Conservation (phyloP, 495 filamentous ascomycete genomes). For the Daldinia childiae region DNA sequence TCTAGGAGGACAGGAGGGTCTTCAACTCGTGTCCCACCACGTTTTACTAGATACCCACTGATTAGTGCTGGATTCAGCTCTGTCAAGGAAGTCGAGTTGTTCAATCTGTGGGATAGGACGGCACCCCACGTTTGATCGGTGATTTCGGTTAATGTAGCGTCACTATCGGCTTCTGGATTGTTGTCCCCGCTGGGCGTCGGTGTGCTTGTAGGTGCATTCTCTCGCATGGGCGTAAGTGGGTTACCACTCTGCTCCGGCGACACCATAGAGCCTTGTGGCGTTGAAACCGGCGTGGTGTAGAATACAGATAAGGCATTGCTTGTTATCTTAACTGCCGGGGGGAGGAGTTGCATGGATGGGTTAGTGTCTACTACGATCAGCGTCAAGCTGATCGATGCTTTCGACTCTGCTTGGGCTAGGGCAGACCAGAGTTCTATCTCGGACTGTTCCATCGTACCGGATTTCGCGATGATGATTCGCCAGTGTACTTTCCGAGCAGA, state of each 20-base stretch:
- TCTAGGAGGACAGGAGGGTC: conserved; percentile 71
- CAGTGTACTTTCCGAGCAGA: conserved; percentile 75
- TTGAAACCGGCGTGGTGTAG: conserved; percentile 65
- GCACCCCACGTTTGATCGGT: conserved; percentile 86
- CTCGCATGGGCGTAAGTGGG: conserved; percentile 58
- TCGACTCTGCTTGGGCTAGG: conserved; percentile 54
- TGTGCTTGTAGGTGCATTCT: conserved; percentile 59
- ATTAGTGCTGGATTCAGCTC: conserved; percentile 72
- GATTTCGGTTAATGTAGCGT: conserved; percentile 78
- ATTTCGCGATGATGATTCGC: conserved; percentile 81
- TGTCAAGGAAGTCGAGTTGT: conserved; percentile 68
- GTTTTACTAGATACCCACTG: conserved; percentile 81
- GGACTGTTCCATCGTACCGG: conserved; percentile 74
- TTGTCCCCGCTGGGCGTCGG: conserved; percentile 65
- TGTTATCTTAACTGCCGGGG: conserved; percentile 57
- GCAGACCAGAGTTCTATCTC: conserved; percentile 72
- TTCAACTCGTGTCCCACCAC: conserved; percentile 67
- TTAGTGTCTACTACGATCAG: conserved; percentile 72
- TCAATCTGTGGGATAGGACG: conserved; percentile 74
- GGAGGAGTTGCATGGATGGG: conserved; percentile 72
- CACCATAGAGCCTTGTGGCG: conserved; percentile 63
- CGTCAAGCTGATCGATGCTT: conserved; percentile 62
- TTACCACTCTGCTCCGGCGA: conserved; percentile 65
- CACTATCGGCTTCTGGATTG: conserved; percentile 68
- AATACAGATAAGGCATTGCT: conserved; percentile 50